Evolutionary conservation across 2,329 filamentous ascomycete genomes (phyloP), one percentile per base, ranked within the genome.

Genomic region (Ophioceras dolichostomum): DNA sequence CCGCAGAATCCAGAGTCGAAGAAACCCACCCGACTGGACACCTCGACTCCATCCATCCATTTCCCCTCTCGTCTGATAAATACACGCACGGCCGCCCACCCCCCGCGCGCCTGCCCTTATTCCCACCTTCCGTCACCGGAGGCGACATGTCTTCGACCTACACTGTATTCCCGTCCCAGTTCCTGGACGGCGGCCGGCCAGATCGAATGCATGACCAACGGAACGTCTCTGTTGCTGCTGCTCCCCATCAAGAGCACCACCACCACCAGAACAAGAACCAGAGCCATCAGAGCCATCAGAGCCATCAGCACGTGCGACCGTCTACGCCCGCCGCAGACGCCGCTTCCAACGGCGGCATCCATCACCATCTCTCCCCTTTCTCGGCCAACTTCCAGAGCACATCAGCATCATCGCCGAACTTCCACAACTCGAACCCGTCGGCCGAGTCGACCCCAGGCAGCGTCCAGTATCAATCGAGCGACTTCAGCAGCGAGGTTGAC

Each of bases 401-500:
- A 50, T 59, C 59, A 30, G 50, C 54, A 17, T 67, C 64, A 3
- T n/a, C n/a, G n/a, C 64, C 64, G 16, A 47, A 49, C 21, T 44
- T 53, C 18, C 50, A 55, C 36, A 56, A 52, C 43, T 55, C 56
- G 36, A 49, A 65, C 39, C 72, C 69, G 1, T 68, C 70, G 10
- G 63, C 62, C 44, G 69, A 67, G 41, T 71, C 68, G 12, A 53
- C 61, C 36, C 64, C 64, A 3, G 61, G 57, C 31, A 67, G 64
- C 43, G 40, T 57, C 36, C 56, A 66, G 43, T 70, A 67, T 44
- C 66, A 66, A 44, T 51, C 64, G 4, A 70, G 67, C 53, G 65
- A 70, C 43, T 61, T 56, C 45, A 56, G 59, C 42, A 55, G 59
- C 42, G 70, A 65, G 22, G 44, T 52, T 31, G 47, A 62, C 32